phyloP scores from a whole-genome alignment of 345 rosid species.

The Lepidium sativum region DNA sequence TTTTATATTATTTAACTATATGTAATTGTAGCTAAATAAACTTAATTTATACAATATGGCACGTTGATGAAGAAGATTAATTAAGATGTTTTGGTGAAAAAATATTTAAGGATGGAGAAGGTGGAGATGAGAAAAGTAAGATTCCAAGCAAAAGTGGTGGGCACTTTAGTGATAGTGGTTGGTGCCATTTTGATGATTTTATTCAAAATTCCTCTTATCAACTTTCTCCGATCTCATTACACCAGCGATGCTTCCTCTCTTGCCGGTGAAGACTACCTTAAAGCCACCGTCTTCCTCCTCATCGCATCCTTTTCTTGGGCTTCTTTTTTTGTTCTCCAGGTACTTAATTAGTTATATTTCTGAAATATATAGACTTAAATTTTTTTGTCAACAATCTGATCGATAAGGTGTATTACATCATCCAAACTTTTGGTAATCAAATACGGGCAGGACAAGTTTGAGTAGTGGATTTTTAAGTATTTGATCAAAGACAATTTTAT shows the following conservation, averaged over 20 bases:
- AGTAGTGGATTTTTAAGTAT: no score
- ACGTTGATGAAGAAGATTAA: neutral
- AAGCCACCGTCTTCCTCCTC: slow-evolving; percentile 71
- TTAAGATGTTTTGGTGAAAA: slow-evolving; percentile 7
- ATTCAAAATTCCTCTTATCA: slow-evolving; percentile 59
- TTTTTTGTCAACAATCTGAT: no score
- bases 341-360: neutral
- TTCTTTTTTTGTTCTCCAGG: slow-evolving; percentile 74
- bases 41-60: neutral
- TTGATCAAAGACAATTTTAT: no score
- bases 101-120: slow-evolving; percentile 73
- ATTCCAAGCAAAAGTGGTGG: slow-evolving; percentile 76
- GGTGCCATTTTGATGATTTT: slow-evolving; percentile 86
- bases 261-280: slow-evolving; percentile 41
- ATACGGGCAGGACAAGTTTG: no score
- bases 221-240: slow-evolving; percentile 47
- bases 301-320: slow-evolving; percentile 95
- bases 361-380: no score
- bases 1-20: neutral
- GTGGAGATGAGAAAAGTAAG: slow-evolving; percentile 58
- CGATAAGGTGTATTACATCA: no score
- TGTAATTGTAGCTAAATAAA: neutral
- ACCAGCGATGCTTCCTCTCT: slow-evolving; percentile 5
- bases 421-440: no score
- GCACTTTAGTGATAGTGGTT: slow-evolving; percentile 71